phyloP scores from a whole-genome alignment of 2,329 filamentous ascomycete genomes.

The Aspergillus hortae region DNA sequence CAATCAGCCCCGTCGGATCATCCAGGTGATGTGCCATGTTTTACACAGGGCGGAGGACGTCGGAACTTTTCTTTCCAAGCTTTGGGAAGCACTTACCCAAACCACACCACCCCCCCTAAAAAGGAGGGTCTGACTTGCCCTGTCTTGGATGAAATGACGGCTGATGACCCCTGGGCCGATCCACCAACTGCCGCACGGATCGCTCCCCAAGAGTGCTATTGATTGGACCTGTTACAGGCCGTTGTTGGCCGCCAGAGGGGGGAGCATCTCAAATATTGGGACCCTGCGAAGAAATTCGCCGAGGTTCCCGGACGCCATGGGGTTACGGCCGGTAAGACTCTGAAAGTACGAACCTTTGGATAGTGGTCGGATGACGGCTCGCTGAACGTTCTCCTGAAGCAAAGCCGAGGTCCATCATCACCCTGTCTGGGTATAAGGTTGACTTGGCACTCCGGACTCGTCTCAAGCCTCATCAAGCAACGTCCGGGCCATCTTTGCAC shows the following conservation, averaged over 20 bases:
- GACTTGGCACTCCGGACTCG: constrained; percentile 1
- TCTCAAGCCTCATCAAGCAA: neutral
- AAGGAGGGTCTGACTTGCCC: neutral
- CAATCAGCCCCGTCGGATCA: constrained; percentile 9
- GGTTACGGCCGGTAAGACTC: neutral
- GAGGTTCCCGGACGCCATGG: constrained; percentile 1
- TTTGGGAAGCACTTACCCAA: neutral
- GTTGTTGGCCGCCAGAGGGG: constrained; percentile 13
- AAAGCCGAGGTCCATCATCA: neutral
- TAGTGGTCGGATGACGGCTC: neutral
- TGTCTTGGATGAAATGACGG: constrained; percentile 2
- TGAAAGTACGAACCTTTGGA: neutral
- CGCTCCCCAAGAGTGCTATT: constrained; percentile 8
- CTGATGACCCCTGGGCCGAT: constrained; percentile 12
- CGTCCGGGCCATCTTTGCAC: too few relatives aligned
- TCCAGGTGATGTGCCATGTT: neutral
- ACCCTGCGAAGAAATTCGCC: constrained; percentile 10
- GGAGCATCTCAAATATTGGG: constrained; percentile 23
- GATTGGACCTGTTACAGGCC: constrained; percentile 23
- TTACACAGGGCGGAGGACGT: neutral
- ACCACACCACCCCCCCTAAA: neutral
- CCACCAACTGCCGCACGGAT: constrained; percentile 15
- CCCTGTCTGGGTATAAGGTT: constrained; percentile 10
- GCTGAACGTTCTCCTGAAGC: constrained; percentile 1
- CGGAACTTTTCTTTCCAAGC: neutral